Percentiles rank a stretch among this genome's conserved stretches.
Evolutionary conservation across 2,329 filamentous ascomycete genomes (phyloP).

Genomic region (Pochonia chlamydosporia): DNA sequence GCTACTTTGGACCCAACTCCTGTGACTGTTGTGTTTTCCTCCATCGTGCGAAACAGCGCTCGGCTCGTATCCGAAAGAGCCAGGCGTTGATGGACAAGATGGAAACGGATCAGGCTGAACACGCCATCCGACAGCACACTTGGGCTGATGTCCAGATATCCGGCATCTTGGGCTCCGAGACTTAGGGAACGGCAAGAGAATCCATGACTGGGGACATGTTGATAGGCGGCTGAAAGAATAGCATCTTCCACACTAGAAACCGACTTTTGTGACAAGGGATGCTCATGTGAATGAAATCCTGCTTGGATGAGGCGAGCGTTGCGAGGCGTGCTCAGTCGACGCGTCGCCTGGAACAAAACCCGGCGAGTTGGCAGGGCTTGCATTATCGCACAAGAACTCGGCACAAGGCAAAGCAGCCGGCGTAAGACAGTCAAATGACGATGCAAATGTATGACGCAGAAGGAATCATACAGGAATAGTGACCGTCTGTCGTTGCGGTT

Average conservation of each 20-base stretch:
- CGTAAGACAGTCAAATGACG: no score
- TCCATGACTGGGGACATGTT: slow-evolving; percentile 73
- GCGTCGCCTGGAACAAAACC: not conserved
- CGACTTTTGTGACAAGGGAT: slow-evolving; percentile 48
- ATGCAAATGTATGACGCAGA: no score
- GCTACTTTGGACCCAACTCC: slow-evolving; percentile 61
- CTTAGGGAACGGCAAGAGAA: slow-evolving; percentile 72
- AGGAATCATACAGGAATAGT: no score
- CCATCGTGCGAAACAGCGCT: slow-evolving; percentile 29
- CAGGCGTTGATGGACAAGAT: slow-evolving; percentile 63
- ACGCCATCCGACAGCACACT: slow-evolving; percentile 74
- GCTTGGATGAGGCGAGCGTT: slow-evolving; percentile 3
- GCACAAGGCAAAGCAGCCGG: no score
- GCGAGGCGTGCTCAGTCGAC: not conserved
- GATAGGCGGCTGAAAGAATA: slow-evolving; percentile 77
- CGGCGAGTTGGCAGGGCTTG: not conserved
- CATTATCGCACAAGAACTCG: not conserved
- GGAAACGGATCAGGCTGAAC: slow-evolving; percentile 76
- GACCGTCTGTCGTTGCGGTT: no score
- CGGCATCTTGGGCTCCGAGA: slow-evolving; percentile 74
- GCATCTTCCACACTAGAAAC: slow-evolving; percentile 65
- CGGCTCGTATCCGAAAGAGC: slow-evolving; percentile 42
- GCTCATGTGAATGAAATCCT: slow-evolving; percentile 69
- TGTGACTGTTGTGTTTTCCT: slow-evolving; percentile 16
- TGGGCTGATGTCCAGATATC: slow-evolving; percentile 80